These are phyloP conservation scores for Phytopythium ostracodes DNA, from an alignment of 352 stramenopile species.

Conservation along the genomic window DNA sequence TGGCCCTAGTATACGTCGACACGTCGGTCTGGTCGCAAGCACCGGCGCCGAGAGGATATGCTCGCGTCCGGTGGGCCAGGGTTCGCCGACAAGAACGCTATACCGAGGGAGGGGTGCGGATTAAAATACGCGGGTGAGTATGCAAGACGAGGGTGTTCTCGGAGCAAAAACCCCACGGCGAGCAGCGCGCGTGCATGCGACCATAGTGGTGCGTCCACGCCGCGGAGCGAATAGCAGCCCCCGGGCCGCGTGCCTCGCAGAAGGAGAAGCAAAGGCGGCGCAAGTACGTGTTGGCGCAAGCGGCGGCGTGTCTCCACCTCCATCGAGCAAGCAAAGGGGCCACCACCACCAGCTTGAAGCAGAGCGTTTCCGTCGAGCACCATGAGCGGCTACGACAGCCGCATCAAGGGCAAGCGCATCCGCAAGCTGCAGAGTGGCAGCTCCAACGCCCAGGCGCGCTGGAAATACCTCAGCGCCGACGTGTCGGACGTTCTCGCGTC, in stretches of 20 bases:
- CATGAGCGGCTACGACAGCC: conserved; percentile 26
- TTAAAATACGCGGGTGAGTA: not conserved
- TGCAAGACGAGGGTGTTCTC: not conserved
- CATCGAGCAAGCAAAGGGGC: not conserved
- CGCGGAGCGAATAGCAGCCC: not conserved
- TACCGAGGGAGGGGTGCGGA: not conserved
- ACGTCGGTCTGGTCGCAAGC: not conserved
- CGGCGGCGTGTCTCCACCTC: not conserved
- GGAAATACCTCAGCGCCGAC: conserved; percentile 49
- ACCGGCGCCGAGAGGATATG: not conserved
- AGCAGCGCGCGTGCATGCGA: too few species aligned
- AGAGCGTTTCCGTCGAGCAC: not conserved
- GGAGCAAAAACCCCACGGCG: not conserved
- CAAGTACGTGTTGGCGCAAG: not conserved
- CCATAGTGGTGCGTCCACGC: not conserved
- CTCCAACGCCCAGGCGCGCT: conserved; percentile 46
- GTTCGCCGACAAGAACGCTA: conserved; percentile 3
- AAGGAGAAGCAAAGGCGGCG: not conserved
- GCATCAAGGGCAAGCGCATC: conserved; percentile 51
- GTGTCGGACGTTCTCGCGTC: conserved; percentile 38
- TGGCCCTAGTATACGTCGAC: too few species aligned
- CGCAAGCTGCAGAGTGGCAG: conserved; percentile 42
- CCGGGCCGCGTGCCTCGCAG: not conserved
- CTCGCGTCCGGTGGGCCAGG: not conserved
- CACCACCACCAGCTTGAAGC: not conserved